These are phyloP conservation scores for Aspergillus nomiae DNA, from an alignment of 2,329 filamentous ascomycete species.

Conservation along the genomic window DNA sequence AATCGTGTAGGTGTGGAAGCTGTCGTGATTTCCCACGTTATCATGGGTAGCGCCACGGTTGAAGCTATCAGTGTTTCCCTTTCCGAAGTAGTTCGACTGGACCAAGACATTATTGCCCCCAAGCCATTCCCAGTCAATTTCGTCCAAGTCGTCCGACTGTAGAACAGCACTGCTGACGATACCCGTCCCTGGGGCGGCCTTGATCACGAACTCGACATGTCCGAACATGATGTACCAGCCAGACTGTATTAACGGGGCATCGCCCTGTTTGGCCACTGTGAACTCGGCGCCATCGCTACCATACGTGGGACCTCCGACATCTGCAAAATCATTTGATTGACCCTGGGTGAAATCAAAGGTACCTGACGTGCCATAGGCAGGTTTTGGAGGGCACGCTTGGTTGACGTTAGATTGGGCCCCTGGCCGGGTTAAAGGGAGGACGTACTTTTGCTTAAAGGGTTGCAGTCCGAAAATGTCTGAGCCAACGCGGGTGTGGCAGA, in stretches of 20 bases:
- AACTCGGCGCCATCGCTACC: slow-evolving; percentile 76
- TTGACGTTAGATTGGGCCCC: background rate
- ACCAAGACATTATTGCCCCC: slow-evolving; percentile 74
- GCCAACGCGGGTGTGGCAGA: slow-evolving; percentile 33
- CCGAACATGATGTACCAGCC: slow-evolving; percentile 99
- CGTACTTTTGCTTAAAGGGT: slow-evolving; percentile 44
- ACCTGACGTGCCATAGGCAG: slow-evolving; percentile 80
- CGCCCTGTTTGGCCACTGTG: slow-evolving; percentile 74
- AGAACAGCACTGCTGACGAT: slow-evolving; percentile 93
- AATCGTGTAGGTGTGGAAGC: slow-evolving; percentile 83
- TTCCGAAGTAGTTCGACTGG: slow-evolving; percentile 98
- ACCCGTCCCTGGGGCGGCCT: slow-evolving; percentile 81
- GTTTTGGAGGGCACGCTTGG: slow-evolving; percentile 69
- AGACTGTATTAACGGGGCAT: slow-evolving; percentile 82
- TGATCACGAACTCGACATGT: slow-evolving; percentile 80
- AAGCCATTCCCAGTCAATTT: slow-evolving; percentile 97
- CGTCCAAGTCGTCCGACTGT: slow-evolving; percentile 87
- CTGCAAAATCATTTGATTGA: slow-evolving; percentile 74
- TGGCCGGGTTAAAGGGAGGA: background rate
- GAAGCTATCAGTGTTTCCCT: slow-evolving; percentile 81
- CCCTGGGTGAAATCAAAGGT: slow-evolving; percentile 81
- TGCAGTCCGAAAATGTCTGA: slow-evolving; percentile 49
- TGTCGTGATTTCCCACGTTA: slow-evolving; percentile 66
- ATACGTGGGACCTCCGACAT: slow-evolving; percentile 71
- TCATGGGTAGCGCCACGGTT: slow-evolving; percentile 83